A percentile compares a stretch with the other conserved stretches of the same genome.
These are phyloP conservation scores for Cladorrhinum sp. DNA, from an alignment of 2,329 filamentous ascomycete species.

Conservation along the genomic window DNA sequence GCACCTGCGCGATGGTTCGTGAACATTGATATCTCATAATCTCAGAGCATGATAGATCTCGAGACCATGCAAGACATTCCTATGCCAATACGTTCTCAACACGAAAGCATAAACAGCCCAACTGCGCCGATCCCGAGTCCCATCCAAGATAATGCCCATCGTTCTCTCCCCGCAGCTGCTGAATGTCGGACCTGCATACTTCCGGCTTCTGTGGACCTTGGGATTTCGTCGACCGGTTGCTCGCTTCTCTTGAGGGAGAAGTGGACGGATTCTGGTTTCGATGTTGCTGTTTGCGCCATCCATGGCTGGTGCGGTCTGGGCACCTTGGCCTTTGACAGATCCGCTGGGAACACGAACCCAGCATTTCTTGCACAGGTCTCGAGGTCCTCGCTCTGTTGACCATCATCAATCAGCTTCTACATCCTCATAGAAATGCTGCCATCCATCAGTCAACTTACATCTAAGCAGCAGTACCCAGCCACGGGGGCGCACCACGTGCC, in stretches of 20 bases:
- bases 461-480: constrained; percentile 37
- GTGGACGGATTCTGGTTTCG: background rate
- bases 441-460: constrained; percentile 28
- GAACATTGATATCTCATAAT: background rate
- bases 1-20: background rate
- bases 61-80: background rate
- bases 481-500: constrained; percentile 39
- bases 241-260: background rate
- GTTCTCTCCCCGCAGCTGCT: constrained; percentile 22
- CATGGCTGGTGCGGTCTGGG: background rate
- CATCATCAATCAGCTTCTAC: constrained; percentile 16
- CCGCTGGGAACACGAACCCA: constrained; percentile 32
- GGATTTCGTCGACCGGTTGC: background rate
- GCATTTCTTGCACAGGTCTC: constrained; percentile 34
- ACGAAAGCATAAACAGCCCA: constrained; percentile 29
- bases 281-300: background rate
- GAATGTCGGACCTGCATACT: constrained; percentile 13
- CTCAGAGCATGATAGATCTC: background rate
- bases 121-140: constrained; percentile 27
- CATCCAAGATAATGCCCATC: constrained; percentile 28
- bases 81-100: constrained; percentile 19
- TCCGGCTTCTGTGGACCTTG: background rate
- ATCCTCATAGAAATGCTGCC: background rate
- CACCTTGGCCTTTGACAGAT: background rate
- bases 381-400: constrained; percentile 35